phyloP scores from a whole-genome alignment of 179 eudicot species.

The Carnegiea gigantea region DNA sequence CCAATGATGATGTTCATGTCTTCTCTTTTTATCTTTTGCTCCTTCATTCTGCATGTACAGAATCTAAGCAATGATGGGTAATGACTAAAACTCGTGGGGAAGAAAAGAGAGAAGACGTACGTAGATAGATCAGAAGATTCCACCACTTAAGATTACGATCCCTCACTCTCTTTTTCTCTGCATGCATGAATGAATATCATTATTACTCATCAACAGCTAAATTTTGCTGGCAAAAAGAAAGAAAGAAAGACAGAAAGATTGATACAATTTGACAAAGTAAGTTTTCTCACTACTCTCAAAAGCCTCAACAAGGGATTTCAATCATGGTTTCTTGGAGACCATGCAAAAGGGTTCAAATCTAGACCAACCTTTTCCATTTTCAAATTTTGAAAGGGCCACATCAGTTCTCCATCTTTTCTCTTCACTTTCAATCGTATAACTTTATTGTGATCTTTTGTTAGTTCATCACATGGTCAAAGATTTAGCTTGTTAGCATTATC shows the following conservation, averaged over 20 bases:
- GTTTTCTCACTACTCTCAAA: constrained; percentile 17
- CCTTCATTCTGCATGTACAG: not conserved
- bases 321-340: constrained; percentile 35
- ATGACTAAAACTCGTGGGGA: constrained; percentile 25
- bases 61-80: constrained; percentile 15
- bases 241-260: not conserved
- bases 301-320: constrained; percentile 23
- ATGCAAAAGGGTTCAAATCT: constrained; percentile 39
- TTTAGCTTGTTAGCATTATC: not conserved
- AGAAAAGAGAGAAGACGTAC: not conserved
- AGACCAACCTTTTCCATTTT: constrained; percentile 18
- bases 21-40: constrained; percentile 5
- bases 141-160: not conserved
- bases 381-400: not conserved
- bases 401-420: not conserved
- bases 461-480: not conserved
- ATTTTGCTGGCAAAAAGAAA: constrained; percentile 11
- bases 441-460: not conserved
- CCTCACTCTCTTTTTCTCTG: not conserved
- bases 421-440: not conserved
- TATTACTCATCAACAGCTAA: not conserved
- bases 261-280: constrained; percentile 4
- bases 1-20: constrained; percentile 7
- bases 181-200: not conserved
- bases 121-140: constrained; percentile 17